phyloP scores from a whole-genome alignment of 371 early-diverging fungal genomes.

The Sporodiniella umbellata region DNA sequence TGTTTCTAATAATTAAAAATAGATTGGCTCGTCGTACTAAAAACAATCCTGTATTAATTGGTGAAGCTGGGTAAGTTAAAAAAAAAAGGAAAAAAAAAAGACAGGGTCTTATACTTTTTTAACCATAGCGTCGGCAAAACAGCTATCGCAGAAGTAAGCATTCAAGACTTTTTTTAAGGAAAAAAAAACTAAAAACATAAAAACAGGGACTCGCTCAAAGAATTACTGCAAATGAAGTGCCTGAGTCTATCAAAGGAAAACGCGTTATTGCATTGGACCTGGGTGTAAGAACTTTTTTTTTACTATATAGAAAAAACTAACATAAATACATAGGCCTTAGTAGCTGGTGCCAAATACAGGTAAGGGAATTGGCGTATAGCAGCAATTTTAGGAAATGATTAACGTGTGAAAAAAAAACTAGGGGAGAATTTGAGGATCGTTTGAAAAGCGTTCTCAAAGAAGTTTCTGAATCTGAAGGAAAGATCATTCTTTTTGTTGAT shows the following conservation, averaged over 20 bases:
- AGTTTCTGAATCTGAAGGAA: slow-evolving; percentile 67
- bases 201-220: slow-evolving; percentile 75
- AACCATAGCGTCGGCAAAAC: slow-evolving; percentile 56
- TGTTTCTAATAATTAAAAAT: neutral
- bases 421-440: slow-evolving; percentile 87
- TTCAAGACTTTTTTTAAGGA: neutral
- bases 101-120: neutral
- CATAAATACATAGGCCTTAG: slow-evolving; percentile 43
- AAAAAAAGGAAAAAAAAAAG: neutral
- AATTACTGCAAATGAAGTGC: slow-evolving; percentile 79
- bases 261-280: slow-evolving; percentile 78
- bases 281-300: slow-evolving; percentile 40
- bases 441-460: slow-evolving; percentile 75
- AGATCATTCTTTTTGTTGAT: slow-evolving; percentile 83
- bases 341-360: slow-evolving; percentile 81
- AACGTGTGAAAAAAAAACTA: slow-evolving; percentile 1
- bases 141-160: slow-evolving; percentile 47
- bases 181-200: slow-evolving; percentile 28
- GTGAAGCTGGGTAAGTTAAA: slow-evolving; percentile 60
- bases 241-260: slow-evolving; percentile 71
- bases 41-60: slow-evolving; percentile 90
- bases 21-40: slow-evolving; percentile 79
- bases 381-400: neutral
- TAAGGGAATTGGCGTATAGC: slow-evolving; percentile 7
- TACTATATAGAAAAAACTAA: neutral